Conservation (phyloP, 495 filamentous ascomycete genomes). For the Xylaria sp. region DNA sequence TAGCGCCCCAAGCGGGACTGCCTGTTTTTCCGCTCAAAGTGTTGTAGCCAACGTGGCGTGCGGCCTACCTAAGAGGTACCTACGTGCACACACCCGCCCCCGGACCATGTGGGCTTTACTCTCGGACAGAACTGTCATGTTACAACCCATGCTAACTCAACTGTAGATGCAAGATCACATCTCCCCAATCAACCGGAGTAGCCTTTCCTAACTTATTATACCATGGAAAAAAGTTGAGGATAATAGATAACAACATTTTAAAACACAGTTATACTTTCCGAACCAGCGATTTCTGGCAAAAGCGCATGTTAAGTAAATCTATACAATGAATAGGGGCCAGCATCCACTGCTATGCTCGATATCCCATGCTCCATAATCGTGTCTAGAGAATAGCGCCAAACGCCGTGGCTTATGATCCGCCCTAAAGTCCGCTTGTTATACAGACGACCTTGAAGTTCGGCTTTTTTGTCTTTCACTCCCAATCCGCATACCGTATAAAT, state of each 20-base stretch:
- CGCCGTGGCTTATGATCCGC: slow-evolving; percentile 42
- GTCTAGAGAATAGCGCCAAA: slow-evolving; percentile 40
- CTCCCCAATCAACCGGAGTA: background rate
- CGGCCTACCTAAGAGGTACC: background rate
- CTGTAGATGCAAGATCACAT: background rate
- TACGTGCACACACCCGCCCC: too few relatives aligned
- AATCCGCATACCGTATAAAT: slow-evolving; percentile 8
- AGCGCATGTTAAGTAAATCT: slow-evolving; percentile 25
- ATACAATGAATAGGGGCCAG: slow-evolving; percentile 35
- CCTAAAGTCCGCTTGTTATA: slow-evolving; percentile 40
- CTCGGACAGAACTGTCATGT: too few relatives aligned
- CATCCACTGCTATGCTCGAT: slow-evolving; percentile 32
- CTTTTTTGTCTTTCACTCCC: slow-evolving; percentile 18
- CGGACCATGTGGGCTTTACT: too few relatives aligned
- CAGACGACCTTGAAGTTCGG: slow-evolving; percentile 34
- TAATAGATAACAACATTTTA: background rate
- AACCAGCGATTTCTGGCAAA: slow-evolving; percentile 5
- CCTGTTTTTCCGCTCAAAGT: background rate
- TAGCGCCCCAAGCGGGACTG: background rate
- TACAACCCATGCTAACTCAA: too few relatives aligned
- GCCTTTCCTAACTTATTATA: background rate
- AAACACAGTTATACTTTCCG: background rate
- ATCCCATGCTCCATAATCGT: slow-evolving; percentile 42
- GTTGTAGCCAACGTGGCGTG: slow-evolving; percentile 38
- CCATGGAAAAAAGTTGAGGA: background rate